phyloP scores from a whole-genome alignment of 2,329 filamentous ascomycete genomes.

The Epichloe sylvatica region DNA sequence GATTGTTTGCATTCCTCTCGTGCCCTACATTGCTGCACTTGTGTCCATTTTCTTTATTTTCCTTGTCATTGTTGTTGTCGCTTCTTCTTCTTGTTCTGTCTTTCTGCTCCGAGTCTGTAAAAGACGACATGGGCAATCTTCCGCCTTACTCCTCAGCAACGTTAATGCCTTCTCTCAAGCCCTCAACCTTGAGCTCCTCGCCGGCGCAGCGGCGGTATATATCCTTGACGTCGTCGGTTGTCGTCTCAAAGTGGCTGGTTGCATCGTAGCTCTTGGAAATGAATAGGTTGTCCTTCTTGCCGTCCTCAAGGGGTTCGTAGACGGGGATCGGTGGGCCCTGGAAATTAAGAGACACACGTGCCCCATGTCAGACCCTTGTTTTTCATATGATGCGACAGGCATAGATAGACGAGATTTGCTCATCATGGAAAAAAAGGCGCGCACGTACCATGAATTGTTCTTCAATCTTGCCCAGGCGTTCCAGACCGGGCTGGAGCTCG shows the following conservation, averaged over 20 bases:
- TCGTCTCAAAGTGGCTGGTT: conserved; percentile 92
- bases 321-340: conserved; percentile 74
- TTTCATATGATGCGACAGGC: neutral
- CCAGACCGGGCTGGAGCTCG: conserved; percentile 82
- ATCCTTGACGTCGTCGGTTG: conserved; percentile 80
- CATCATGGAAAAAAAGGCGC: neutral
- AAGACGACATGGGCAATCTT: neutral
- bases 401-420: neutral
- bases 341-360: neutral
- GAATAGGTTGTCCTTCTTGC: conserved; percentile 79
- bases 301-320: conserved; percentile 78
- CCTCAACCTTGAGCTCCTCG: conserved; percentile 77
- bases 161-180: conserved; percentile 64
- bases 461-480: conserved; percentile 83
- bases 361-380: neutral
- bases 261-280: conserved; percentile 98
- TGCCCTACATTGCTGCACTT: neutral
- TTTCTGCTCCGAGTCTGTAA: neutral
- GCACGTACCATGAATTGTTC: conserved; percentile 79
- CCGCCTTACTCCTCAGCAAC: conserved; percentile 49
- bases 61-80: neutral
- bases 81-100: neutral
- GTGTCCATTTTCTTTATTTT: neutral
- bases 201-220: conserved; percentile 76
- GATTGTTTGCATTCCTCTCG: neutral